Evolutionary conservation across 2,329 filamentous ascomycete genomes (phyloP).

Genomic region (Diaporthe ampelina): DNA sequence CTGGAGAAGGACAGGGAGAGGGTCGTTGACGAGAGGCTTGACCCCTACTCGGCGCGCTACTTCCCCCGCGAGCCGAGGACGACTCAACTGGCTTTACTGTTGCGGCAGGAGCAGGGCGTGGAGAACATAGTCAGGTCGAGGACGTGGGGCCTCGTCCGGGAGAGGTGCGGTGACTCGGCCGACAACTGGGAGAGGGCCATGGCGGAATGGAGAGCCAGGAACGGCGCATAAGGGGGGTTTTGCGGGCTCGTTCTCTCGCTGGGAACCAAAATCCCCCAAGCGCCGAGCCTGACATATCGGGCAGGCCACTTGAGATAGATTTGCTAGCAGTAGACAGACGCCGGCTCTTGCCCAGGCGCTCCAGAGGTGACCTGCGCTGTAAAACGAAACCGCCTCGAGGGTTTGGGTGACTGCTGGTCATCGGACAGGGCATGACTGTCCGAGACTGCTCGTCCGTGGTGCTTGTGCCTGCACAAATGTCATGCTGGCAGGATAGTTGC

Average conservation of each 20-base stretch:
- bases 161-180: conserved; percentile 76
- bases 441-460: not conserved
- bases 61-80: conserved; percentile 85
- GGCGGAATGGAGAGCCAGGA: conserved; percentile 69
- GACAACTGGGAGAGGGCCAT: conserved; percentile 76
- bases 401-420: not conserved
- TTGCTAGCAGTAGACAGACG: not conserved
- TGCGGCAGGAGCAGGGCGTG: conserved; percentile 82
- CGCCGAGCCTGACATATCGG: not conserved
- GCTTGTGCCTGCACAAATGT: not conserved
- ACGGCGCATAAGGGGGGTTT: conserved; percentile 25
- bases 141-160: conserved; percentile 84
- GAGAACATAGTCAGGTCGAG: conserved; percentile 84
- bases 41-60: conserved; percentile 90
- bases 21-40: conserved; percentile 87
- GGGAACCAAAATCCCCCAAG: not conserved
- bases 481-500: not conserved
- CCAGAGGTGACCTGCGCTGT: not conserved
- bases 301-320: not conserved
- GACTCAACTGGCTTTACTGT: conserved; percentile 79
- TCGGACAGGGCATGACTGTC: not conserved
- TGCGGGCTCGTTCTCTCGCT: not conserved
- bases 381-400: not conserved
- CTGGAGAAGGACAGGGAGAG: conserved; percentile 77
- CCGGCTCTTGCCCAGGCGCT: not conserved